Percentiles rank a stretch among this genome's conserved stretches.
Evolutionary conservation across 495 filamentous ascomycete genomes (phyloP).

Genomic region (Pyronema domesticum): DNA sequence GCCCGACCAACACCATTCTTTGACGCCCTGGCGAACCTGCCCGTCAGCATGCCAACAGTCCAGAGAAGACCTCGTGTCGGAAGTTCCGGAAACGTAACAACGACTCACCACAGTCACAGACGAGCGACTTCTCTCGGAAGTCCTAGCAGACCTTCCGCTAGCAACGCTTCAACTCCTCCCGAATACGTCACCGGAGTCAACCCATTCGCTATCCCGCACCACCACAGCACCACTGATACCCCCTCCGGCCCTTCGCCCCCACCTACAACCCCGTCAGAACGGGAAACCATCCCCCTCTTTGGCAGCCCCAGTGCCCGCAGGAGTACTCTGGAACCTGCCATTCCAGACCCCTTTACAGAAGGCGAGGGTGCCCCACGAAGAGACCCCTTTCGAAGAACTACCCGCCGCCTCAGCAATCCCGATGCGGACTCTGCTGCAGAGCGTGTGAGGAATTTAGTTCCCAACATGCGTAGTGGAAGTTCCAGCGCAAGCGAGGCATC

Average conservation of each 20-base stretch:
- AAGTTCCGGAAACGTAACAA: slow-evolving; percentile 19
- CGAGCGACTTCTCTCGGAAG: slow-evolving; percentile 33
- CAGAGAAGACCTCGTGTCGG: slow-evolving; percentile 34
- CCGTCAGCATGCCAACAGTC: slow-evolving; percentile 28
- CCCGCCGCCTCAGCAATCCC: slow-evolving; percentile 19
- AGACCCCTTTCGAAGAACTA: slow-evolving; percentile 6
- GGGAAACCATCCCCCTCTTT: slow-evolving; percentile 36
- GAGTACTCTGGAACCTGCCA: slow-evolving; percentile 15
- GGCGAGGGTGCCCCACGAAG: neutral
- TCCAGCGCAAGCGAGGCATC: too few species aligned
- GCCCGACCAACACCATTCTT: slow-evolving; percentile 39
- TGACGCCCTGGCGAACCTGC: slow-evolving; percentile 37
- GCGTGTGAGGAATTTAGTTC: too few species aligned
- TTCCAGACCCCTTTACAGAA: neutral
- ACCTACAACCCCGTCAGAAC: slow-evolving; percentile 49
- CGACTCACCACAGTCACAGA: slow-evolving; percentile 16
- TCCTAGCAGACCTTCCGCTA: slow-evolving; percentile 8
- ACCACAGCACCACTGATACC: slow-evolving; percentile 29
- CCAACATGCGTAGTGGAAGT: too few species aligned
- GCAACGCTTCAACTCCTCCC: neutral
- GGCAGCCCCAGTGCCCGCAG: slow-evolving; percentile 23
- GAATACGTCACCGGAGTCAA: neutral
- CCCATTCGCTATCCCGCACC: neutral
- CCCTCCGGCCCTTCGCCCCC: slow-evolving; percentile 47
- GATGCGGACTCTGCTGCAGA: neutral